Base-by-base conservation (phyloP, 805 yeast genomes). In the Lachancea kluyveri region DNA sequence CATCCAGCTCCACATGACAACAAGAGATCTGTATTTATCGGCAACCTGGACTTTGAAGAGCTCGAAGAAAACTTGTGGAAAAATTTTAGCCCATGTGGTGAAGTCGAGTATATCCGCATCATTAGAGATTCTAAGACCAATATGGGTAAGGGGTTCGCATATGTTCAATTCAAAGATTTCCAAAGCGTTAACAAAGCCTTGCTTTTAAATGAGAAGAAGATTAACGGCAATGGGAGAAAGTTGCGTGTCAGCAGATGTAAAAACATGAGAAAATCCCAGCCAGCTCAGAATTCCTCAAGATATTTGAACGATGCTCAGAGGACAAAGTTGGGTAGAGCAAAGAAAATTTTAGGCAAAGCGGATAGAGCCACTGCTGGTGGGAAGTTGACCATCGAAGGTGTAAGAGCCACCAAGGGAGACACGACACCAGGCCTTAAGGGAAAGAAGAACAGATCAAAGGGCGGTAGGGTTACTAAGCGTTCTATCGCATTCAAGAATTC, bases 121-220 rank as follows among this genome's bases (percentile, higher is more conserved):
- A 73, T 92, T 20, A 76, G 99, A 54, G 99, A 92, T 55, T 63
- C 94, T 11, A 85, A 85, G 62, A 90, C 96, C 14, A 90, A 92
- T 49, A 67, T 90, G 37, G 99, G 98, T 42, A 92, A 92, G 62
- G 99, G 99, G 5, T 88, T 92, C 63, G 98, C 95, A 5, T 84
- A 88, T 54, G 87, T 92, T 21, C 97, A 90, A 59, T 92, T 88
- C 64, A 72, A 68, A 39, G 90, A 83, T 48, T 59, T 74, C 33
- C 60, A 79, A 34, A 67, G 78, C 24, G 95, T 92, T 7, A 77
- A 78, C 41, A 82, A 84, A 52, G 96, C 96, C 1, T 59, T 92
- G 33, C 60, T 86, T 37, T 62, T 85, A 39, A 74, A 88, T 56
- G 90, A 75, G 27, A 78, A 83, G 61, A 73, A 77, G 37, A 56